Evolutionary conservation across 192 early-diverging fungal genomes (phyloP).

Genomic region (Backusella mclennaniae): DNA sequence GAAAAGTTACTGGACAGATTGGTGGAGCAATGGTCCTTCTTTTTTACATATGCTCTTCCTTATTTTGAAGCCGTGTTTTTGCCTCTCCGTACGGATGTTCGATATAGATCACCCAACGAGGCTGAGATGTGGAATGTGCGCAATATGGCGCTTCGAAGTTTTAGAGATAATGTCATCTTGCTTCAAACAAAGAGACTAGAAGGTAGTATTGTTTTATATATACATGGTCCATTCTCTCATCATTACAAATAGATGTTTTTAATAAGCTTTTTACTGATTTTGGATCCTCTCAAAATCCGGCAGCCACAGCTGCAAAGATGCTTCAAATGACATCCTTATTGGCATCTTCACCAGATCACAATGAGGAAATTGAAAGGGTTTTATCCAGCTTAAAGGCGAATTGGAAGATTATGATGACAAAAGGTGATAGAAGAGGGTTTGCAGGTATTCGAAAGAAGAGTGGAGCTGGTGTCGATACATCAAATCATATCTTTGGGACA

Average conservation of each 20-base stretch:
- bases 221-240: background rate
- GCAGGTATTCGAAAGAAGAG: slow-evolving; percentile 38
- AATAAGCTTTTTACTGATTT: slow-evolving; percentile 61
- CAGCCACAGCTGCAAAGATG: slow-evolving; percentile 65
- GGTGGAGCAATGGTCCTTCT: slow-evolving; percentile 78
- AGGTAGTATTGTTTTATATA: slow-evolving; percentile 39
- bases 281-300: slow-evolving; percentile 60
- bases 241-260: slow-evolving; percentile 51
- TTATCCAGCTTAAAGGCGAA: slow-evolving; percentile 50
- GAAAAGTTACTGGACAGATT: slow-evolving; percentile 66
- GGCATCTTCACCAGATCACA: slow-evolving; percentile 50
- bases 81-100: slow-evolving; percentile 56
- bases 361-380: slow-evolving; percentile 50
- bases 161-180: slow-evolving; percentile 66
- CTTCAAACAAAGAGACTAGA: slow-evolving; percentile 59
- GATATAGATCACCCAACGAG: slow-evolving; percentile 33
- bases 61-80: slow-evolving; percentile 86
- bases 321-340: slow-evolving; percentile 71
- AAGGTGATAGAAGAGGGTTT: slow-evolving; percentile 54
- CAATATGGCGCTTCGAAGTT: slow-evolving; percentile 58
- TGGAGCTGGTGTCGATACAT: background rate
- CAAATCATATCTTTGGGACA: slow-evolving; percentile 17
- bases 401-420: slow-evolving; percentile 56
- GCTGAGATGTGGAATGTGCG: slow-evolving; percentile 58
- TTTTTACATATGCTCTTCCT: slow-evolving; percentile 79